Evolutionary conservation across 1,139 yeast genomes (phyloP).

Genomic region (Torulaspora pretoriensis): DNA sequence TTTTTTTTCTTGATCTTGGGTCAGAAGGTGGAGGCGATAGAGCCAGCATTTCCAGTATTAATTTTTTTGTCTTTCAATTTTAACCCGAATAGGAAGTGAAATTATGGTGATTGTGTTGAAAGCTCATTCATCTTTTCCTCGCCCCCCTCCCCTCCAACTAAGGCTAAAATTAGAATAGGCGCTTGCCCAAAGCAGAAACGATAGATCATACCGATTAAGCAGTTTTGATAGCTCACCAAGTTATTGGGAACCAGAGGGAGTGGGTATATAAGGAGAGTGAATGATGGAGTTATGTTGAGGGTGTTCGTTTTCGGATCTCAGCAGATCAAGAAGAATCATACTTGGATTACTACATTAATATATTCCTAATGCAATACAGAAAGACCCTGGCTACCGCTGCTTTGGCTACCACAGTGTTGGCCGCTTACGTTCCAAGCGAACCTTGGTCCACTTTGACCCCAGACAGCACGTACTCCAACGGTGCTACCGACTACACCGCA

Average conservation of each 20-base stretch:
- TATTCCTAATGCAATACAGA: constrained; percentile 33
- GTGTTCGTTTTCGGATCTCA: neutral
- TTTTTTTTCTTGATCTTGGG: neutral
- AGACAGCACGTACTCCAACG: constrained; percentile 51
- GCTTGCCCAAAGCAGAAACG: constrained; percentile 1
- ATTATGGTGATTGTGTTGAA: constrained; percentile 1
- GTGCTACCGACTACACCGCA: constrained; percentile 54
- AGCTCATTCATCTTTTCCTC: constrained; percentile 1
- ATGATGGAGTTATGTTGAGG: neutral
- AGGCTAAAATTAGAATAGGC: constrained; percentile 8
- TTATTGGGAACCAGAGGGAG: neutral
- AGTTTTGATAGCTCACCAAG: neutral
- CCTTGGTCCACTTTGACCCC: constrained; percentile 76
- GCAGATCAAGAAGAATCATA: constrained; percentile 5
- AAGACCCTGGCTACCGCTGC: constrained; percentile 38
- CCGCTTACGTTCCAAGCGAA: constrained; percentile 65
- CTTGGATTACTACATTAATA: neutral
- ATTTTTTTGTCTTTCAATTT: constrained; percentile 4
- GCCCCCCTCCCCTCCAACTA: constrained; percentile 3
- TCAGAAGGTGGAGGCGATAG: neutral
- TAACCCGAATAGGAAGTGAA: constrained; percentile 12
- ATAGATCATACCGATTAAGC: neutral
- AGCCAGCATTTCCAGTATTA: constrained; percentile 28
- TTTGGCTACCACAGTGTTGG: constrained; percentile 48
- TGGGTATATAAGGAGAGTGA: constrained; percentile 4